phyloP scores from a whole-genome alignment of 768 basidiomycete species.

The Russula emetica region DNA sequence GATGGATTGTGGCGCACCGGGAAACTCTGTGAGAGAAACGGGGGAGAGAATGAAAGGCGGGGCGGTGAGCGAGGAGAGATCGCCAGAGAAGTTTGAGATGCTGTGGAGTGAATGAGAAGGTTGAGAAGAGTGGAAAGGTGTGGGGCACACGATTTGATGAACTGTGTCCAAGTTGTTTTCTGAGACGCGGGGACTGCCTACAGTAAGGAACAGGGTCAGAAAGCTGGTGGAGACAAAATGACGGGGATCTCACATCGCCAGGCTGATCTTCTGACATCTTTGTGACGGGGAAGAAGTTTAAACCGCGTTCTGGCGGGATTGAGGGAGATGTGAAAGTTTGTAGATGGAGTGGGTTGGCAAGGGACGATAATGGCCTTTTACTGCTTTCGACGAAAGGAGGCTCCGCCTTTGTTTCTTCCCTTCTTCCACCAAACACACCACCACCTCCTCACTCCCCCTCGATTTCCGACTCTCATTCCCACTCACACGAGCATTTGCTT shows the following conservation, averaged over 20 bases:
- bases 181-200: constrained; percentile 78
- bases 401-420: background rate
- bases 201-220: background rate
- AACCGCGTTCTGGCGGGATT: background rate
- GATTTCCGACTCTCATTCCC: background rate
- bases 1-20: constrained; percentile 48
- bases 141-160: constrained; percentile 73
- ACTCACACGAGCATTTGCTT: constrained; percentile 5
- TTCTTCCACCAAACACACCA: constrained; percentile 4
- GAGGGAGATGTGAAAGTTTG: no score
- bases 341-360: background rate
- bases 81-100: constrained; percentile 83
- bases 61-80: constrained; percentile 78
- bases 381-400: background rate
- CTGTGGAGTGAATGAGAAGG: constrained; percentile 37
- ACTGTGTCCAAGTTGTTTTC: constrained; percentile 82
- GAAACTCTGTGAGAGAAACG: constrained; percentile 87
- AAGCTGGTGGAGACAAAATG: background rate
- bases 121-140: constrained; percentile 7
- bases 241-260: constrained; percentile 14
- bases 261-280: constrained; percentile 21
- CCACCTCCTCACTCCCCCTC: background rate
- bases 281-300: background rate
- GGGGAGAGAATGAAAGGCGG: constrained; percentile 92
- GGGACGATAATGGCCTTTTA: background rate